phyloP scores from a whole-genome alignment of 768 basidiomycete species.

The Trametes cubensis region DNA sequence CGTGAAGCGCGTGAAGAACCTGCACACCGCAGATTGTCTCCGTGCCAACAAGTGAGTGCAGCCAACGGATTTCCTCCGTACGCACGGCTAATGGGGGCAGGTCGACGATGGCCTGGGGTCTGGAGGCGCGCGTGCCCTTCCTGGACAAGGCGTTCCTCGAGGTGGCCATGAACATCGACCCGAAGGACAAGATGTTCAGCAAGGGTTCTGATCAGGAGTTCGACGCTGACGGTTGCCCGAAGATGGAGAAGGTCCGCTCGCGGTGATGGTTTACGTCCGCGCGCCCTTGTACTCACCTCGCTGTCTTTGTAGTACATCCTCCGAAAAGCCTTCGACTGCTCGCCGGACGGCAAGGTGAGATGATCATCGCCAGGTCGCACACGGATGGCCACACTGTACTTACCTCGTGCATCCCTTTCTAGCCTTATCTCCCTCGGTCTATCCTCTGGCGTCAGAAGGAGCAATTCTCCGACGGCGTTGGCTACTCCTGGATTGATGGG shows the following conservation, averaged over 20 bases:
- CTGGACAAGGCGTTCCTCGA: slow-evolving; percentile 96
- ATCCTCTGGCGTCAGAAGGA: slow-evolving; percentile 99
- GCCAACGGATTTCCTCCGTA: background rate
- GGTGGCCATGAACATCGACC: slow-evolving; percentile 87
- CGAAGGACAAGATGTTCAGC: slow-evolving; percentile 85
- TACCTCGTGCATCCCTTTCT: background rate
- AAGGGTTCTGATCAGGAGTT: slow-evolving; percentile 74
- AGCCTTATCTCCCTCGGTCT: slow-evolving; percentile 91
- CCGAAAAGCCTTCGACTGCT: slow-evolving; percentile 91
- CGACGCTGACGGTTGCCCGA: slow-evolving; percentile 86
- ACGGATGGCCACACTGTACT: slow-evolving; percentile 1
- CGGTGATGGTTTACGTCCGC: background rate
- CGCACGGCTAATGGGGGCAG: slow-evolving; percentile 39
- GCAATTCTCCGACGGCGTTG: slow-evolving; percentile 98
- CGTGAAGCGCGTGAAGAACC: slow-evolving; percentile 93
- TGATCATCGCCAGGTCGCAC: background rate
- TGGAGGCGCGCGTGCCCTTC: slow-evolving; percentile 98
- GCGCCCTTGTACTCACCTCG: slow-evolving; percentile 14
- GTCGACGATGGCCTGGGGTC: slow-evolving; percentile 99
- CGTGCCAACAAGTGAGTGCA: slow-evolving; percentile 89
- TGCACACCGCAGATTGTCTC: slow-evolving; percentile 96
- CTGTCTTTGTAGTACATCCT: slow-evolving; percentile 73
- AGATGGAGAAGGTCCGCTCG: slow-evolving; percentile 86
- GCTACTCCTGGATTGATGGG: slow-evolving; percentile 99
- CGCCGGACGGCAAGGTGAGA: slow-evolving; percentile 72